Base-by-base conservation (phyloP, 192 early-diverging fungal species). In the Allomyces macrogynus region DNA sequence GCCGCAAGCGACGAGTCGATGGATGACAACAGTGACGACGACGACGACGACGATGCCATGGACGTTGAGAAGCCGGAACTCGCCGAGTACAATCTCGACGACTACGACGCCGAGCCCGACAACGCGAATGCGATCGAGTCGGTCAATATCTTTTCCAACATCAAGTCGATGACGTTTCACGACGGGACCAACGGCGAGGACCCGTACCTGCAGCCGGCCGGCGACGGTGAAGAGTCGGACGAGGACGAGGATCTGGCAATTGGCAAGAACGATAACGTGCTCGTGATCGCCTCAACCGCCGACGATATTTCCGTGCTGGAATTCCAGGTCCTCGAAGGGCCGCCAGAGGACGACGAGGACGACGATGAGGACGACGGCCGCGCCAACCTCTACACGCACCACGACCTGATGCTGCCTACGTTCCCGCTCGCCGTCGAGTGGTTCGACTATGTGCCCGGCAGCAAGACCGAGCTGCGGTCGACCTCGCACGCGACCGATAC, bases 291-390 rank as follows among this genome's bases (percentile, higher is more conserved):
- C 63, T 92, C 89, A 75, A 99, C 96, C 16, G 93, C 96, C 71
- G 95, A 99, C 73, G 92, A 97, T 23, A 83, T 99, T 32, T 92
- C 90, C 63, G 91, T 93, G 75, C 72, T 99, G 61, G 96, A 99
- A 76, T 75, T 97, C 11, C 92, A 92, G 61, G 73, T 97, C 5
- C 95, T 89, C 68, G 94, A 95, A 75, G 49, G 49, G 0, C 16
- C 12, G 49, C 49, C 49, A n/a, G 12, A 3, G 49, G 49, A 57
- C 12, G 74, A 75, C 54, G 77, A 76, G 20, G 69, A 82, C 49
- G 83, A 83, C n/a, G 74, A 71, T 24, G 81, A 79, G 20, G 87
- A 85, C 68, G 79, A 81, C 72, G 49, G 20, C 49, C 16, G 16
- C 16, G 16, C 12, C 49, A 93, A 95, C 72, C 72, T 97, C 63